Base-by-base conservation (phyloP, 106 monocot genomes). In the Dioscorea alata region DNA sequence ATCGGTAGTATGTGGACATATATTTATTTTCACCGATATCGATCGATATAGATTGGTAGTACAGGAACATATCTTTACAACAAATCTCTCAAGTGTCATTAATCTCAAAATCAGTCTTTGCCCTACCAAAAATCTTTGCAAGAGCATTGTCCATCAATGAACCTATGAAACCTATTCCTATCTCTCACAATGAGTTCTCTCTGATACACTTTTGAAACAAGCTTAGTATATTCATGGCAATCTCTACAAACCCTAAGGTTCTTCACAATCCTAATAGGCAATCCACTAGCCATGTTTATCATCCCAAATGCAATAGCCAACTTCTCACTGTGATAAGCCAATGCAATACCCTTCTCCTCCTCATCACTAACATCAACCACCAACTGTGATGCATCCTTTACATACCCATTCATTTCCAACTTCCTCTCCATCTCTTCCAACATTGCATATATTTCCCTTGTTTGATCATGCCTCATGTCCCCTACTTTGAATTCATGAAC, bases 101-200 rank as follows among this genome's bases (percentile, higher is more conserved):
- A 28, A 28, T 28, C 28, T 28, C 3, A 3, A 28, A 28, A 1
- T 28, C 28, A 3, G 42, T 42, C 42, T 42, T 2, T 42, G 42
- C 42, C 10, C 72, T 48, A 72, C 72, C 72, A 72, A 59, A 60
- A 78, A 61, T 78, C 78, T 21, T 60, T 60, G 33, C 78, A 78
- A 24, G 71, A 72, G 66, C 72, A 78, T 17, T n/a, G 31, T 22
- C 78, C 78, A n/a, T 50, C 60, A 6, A 8, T 14, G 28, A 78
- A 78, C n/a, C 66, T 65, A 51, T 77, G 71, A 65, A 71, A 71
- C 2, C 71, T 34, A 28, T 54, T 76, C 8, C 48, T 63, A 48
- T 76, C 70, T 6, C 70, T 51, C 13, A 76, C 70, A 63, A 76
- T 49, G 4, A 76, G 56, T 20, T 50, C 48, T 49, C 77, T 59